A percentile compares a stretch with the other conserved stretches of the same genome.
These are phyloP conservation scores for Candida smagusa DNA, from an alignment of 1,139 yeast species.

Conservation along the genomic window DNA sequence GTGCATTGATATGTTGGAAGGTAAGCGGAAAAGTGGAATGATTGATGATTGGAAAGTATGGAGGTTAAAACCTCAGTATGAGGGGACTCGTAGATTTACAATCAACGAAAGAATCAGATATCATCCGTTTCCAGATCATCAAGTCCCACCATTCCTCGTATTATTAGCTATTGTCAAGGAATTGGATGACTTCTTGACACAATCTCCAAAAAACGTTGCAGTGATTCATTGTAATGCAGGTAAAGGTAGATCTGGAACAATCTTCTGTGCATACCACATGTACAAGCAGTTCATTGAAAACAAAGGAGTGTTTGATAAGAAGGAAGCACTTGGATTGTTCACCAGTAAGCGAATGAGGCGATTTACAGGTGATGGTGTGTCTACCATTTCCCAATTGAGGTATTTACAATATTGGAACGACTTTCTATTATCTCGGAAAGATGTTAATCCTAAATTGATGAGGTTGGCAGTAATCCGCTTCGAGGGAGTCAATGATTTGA, in stretches of 20 bases:
- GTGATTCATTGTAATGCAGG: constrained; percentile 89
- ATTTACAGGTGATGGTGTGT: constrained; percentile 63
- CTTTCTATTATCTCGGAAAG: constrained; percentile 16
- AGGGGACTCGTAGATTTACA: constrained; percentile 38
- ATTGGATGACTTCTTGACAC: constrained; percentile 41
- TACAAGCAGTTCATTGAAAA: constrained; percentile 23
- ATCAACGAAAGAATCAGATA: constrained; percentile 29
- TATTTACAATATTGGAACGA: constrained; percentile 60
- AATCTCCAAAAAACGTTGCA: constrained; percentile 45
- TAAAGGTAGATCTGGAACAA: constrained; percentile 84
- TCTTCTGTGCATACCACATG: constrained; percentile 71
- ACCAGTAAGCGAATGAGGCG: constrained; percentile 57
- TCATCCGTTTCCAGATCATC: constrained; percentile 72
- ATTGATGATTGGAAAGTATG: constrained; percentile 63
- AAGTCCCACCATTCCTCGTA: constrained; percentile 62
- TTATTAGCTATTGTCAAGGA: constrained; percentile 44
- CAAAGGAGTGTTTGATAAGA: constrained; percentile 19
- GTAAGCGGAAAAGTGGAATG: constrained; percentile 50
- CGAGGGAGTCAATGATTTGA: too few species aligned
- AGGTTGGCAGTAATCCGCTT: too few species aligned
- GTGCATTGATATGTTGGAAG: constrained; percentile 31
- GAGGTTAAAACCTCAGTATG: constrained; percentile 62
- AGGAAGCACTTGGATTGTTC: constrained; percentile 50
- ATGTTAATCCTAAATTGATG: too few species aligned
- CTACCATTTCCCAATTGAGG: constrained; percentile 66